Conservation (phyloP, 352 stramenopile species). For the Thraustochytrium sp. region DNA sequence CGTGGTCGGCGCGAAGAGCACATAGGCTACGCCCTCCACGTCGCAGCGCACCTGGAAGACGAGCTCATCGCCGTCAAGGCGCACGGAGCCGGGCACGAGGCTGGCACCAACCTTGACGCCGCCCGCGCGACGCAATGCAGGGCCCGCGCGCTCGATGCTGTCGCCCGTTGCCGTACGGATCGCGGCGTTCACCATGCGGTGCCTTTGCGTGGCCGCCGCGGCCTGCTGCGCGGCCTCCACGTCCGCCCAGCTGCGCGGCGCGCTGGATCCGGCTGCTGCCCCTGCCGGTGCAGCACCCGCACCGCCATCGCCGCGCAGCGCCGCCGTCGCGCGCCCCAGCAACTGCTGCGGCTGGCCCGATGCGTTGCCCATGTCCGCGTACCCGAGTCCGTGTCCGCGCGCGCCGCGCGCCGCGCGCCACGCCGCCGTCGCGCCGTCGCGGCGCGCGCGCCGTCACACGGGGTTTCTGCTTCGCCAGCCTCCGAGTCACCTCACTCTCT, state of each 20-base stretch:
- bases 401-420: too few relatives aligned
- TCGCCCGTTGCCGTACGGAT: background rate
- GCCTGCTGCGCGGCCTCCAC: slow-evolving; percentile 3
- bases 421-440: too few relatives aligned
- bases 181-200: background rate
- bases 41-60: background rate
- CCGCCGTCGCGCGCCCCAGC: too few relatives aligned
- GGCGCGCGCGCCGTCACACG: too few relatives aligned
- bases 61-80: background rate
- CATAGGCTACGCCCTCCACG: background rate
- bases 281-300: background rate
- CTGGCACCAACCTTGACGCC: background rate
- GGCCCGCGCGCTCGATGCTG: background rate
- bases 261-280: background rate
- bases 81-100: background rate
- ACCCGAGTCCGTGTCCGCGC: too few relatives aligned
- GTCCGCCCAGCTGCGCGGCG: background rate
- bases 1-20: background rate
- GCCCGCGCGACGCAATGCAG: background rate
- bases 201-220: background rate
- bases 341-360: too few relatives aligned
- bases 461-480: too few relatives aligned
- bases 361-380: too few relatives aligned
- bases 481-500: too few relatives aligned
- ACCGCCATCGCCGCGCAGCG: background rate